Evolutionary conservation across 805 yeast genomes (phyloP), one percentile per base, ranked within the genome.

Genomic region (Ogataea populi-albae): DNA sequence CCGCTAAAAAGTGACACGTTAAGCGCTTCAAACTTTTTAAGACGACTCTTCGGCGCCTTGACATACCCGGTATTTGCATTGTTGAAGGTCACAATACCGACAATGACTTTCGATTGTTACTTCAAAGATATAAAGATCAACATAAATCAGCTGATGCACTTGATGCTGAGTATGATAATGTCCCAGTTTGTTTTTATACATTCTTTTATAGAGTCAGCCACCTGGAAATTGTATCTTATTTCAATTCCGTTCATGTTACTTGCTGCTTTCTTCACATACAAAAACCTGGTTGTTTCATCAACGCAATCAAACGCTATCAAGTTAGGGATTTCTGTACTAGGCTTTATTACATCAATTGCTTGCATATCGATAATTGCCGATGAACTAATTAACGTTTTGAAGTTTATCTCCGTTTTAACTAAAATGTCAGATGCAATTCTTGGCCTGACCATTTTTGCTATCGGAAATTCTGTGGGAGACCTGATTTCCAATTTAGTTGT

Each of bases 381-480:
- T 3, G 85, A 81, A 43, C 76, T 88, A 10, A 82, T 91, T 26
- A 69, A 69, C 3, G 65, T 81, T 1, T 59, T 91, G 30, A 75
- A 79, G 34, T 66, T 80, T 15, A 55, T 85, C 38, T 81, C 89
- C 0, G 64, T 74, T 1, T 65, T 79, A 0, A 73, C 76, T 34
- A 57, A 74, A 18, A 60, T 91, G 6, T 76, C 87, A 7, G 93
- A 86, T 41, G 87, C 88, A 3, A 71, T 89, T 9, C 61, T 91
- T 17, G 98, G 98, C 0, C 63, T 88, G 8, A 91, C 98, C 0
- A 69, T 91, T 0, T 84, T 91, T 58, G 96, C 98, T 0, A 63
- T 91, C 40, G 98, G 98, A 4, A 93, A 91, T 57, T 89, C 96
- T 1, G 64, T 85, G 5, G 97, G 98, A 5, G 98, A 91, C 54